Conservation (phyloP, 2,329 filamentous ascomycete species). For the Nigrospora osmanthi region DNA sequence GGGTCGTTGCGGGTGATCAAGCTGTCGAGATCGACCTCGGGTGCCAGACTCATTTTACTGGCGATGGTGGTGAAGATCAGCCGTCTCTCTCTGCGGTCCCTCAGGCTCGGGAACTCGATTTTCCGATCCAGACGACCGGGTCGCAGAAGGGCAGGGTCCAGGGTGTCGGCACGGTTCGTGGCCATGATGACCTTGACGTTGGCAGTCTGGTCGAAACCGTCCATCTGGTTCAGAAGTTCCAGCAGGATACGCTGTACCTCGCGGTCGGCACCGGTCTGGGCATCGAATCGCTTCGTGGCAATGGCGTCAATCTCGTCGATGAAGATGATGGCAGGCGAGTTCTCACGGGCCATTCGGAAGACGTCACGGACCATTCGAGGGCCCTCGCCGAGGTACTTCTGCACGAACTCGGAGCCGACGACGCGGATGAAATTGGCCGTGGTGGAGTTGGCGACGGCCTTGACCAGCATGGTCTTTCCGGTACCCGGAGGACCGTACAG, state of each 20-base stretch:
- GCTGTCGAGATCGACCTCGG: conserved; percentile 92
- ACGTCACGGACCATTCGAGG: conserved; percentile 98
- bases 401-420: conserved; percentile 95
- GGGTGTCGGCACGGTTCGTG: conserved; percentile 93
- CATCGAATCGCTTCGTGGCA: conserved; percentile 97
- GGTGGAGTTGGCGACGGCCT: conserved; percentile 96
- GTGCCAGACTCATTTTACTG: conserved; percentile 91
- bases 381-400: conserved; percentile 96
- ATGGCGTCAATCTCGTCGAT: conserved; percentile 99
- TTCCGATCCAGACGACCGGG: conserved; percentile 95
- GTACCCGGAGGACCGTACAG: conserved; percentile 92
- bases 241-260: conserved; percentile 98
- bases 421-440: conserved; percentile 98
- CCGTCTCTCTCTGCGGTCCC: conserved; percentile 87
- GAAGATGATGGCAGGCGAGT: conserved; percentile 97
- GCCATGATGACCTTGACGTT: conserved; percentile 99
- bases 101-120: conserved; percentile 95
- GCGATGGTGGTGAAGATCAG: conserved; percentile 98
- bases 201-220: conserved; percentile 96
- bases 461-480: conserved; percentile 85
- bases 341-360: conserved; percentile 98
- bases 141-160: conserved; percentile 89
- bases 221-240: conserved; percentile 98
- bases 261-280: conserved; percentile 93
- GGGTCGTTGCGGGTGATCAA: conserved; percentile 96